phyloP scores from a whole-genome alignment of 768 basidiomycete genomes.

The Leccinum olivaceopallidum region DNA sequence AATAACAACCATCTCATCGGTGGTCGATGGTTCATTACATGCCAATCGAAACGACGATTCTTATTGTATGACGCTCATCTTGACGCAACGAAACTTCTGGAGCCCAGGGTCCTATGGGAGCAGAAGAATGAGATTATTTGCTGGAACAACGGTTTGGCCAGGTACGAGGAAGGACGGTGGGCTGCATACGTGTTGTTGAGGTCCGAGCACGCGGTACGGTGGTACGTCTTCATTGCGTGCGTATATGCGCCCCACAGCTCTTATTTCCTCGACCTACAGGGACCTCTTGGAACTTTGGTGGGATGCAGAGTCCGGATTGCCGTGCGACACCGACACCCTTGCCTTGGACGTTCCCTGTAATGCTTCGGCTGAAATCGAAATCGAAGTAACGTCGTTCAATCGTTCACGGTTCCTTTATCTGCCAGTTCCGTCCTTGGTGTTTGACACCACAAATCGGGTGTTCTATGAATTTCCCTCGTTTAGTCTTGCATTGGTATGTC shows the following conservation, averaged over 20 bases:
- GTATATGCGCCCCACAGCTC: background rate
- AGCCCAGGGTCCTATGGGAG: background rate
- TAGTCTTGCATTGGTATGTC: background rate
- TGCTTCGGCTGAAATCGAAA: background rate
- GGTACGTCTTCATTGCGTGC: background rate
- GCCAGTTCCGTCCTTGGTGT: background rate
- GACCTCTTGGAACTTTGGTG: background rate
- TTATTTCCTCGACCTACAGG: background rate
- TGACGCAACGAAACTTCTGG: background rate
- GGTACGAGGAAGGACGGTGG: background rate
- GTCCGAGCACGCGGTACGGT: background rate
- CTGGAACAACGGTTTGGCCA: background rate
- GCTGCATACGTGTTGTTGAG: background rate
- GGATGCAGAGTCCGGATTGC: background rate
- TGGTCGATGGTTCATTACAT: background rate
- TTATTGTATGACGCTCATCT: background rate
- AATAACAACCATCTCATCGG: background rate
- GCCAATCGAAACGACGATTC: background rate
- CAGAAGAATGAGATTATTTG: background rate
- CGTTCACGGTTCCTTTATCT: background rate
- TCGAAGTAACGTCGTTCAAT: background rate
- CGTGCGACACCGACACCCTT: background rate
- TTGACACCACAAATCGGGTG: background rate
- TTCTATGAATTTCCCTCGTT: background rate
- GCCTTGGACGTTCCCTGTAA: background rate